A percentile compares a stretch with the other conserved stretches of the same genome.
Evolutionary conservation across 768 basidiomycete species (phyloP).

Genomic region (Trametes punicea): DNA sequence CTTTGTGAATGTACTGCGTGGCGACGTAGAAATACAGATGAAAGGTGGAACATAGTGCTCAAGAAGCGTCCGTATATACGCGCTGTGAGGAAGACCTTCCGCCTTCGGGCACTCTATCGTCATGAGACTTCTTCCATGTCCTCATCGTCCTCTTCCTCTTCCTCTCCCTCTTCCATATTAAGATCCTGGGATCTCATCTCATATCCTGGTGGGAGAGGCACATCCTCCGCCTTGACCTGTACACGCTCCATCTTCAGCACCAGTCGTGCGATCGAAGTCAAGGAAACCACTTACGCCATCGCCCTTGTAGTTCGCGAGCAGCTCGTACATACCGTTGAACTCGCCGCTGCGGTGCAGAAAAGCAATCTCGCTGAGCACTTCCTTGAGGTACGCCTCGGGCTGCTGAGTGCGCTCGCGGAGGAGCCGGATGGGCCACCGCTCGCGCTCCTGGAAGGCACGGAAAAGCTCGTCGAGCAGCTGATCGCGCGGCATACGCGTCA

Average conservation of each 20-base stretch:
- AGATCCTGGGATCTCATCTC: constrained; percentile 18
- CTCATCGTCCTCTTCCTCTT: constrained; percentile 53
- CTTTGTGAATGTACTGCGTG: constrained; percentile 6
- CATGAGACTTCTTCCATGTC: constrained; percentile 74
- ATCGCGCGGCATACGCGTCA: constrained; percentile 88
- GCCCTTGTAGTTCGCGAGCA: constrained; percentile 70
- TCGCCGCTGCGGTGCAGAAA: constrained; percentile 77
- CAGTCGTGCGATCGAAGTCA: background rate
- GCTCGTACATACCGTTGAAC: constrained; percentile 75
- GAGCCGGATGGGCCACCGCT: constrained; percentile 79
- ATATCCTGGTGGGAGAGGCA: constrained; percentile 25
- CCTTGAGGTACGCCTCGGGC: constrained; percentile 84
- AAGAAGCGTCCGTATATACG: constrained; percentile 5
- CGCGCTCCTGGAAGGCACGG: constrained; percentile 66
- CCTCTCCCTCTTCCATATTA: constrained; percentile 43
- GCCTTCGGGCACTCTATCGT: constrained; percentile 7
- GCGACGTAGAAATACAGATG: constrained; percentile 15
- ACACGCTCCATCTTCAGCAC: constrained; percentile 2
- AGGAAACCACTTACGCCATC: constrained; percentile 43
- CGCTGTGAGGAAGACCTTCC: background rate
- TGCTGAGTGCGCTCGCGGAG: constrained; percentile 81
- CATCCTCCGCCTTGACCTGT: constrained; percentile 34
- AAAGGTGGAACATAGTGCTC: background rate
- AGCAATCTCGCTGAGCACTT: constrained; percentile 74
- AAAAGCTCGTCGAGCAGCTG: constrained; percentile 86